Conservation (phyloP, 441 rosid genomes). For the Gossypium schwendimanii region DNA sequence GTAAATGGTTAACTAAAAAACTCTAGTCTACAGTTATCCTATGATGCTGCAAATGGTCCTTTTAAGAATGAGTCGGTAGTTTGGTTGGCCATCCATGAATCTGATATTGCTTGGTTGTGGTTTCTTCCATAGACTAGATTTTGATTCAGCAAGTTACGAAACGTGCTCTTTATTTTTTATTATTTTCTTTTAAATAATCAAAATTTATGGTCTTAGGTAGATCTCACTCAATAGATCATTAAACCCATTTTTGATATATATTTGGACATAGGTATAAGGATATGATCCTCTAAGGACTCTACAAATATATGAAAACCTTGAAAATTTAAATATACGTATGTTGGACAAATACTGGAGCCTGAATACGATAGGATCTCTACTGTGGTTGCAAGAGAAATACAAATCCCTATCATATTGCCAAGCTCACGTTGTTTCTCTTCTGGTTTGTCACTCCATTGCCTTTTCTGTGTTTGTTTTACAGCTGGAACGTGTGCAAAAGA, state of each 20-base stretch:
- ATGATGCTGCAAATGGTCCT: background rate
- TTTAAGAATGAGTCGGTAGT: background rate
- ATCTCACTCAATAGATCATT: background rate
- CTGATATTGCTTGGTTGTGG: background rate
- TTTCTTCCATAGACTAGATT: background rate
- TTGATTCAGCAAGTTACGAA: background rate
- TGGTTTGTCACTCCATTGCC: background rate
- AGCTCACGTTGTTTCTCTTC: background rate
- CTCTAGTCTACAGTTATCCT: background rate
- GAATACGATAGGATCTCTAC: background rate
- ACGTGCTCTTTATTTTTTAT: background rate
- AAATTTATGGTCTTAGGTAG: background rate
- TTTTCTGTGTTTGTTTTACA: conserved; percentile 28
- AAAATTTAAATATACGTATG: no score
- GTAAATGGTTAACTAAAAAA: background rate
- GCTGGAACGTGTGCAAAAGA: conserved; percentile 89
- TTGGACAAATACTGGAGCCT: background rate
- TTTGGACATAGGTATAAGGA: no score
- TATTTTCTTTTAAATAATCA: background rate
- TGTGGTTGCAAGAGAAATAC: background rate
- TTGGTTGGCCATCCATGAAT: background rate
- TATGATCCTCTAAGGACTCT: no score
- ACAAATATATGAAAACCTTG: no score
- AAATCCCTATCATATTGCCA: background rate
- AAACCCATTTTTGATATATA: no score